phyloP scores from a whole-genome alignment of 768 basidiomycete genomes.

The Porpolomopsis calyptriformis region DNA sequence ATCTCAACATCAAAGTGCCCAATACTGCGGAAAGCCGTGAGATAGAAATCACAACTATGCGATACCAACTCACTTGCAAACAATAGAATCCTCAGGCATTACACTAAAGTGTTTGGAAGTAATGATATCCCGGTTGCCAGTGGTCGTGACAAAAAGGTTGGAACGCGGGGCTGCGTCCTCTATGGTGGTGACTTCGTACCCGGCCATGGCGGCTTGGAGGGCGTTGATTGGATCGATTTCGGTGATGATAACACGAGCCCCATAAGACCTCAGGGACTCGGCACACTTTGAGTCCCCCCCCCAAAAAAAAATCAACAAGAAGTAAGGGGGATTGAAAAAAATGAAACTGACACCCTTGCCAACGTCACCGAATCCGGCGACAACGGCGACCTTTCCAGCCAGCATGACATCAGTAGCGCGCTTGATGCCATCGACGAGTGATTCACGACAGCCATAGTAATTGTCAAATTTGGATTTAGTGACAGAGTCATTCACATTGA shows the following conservation, averaged over 20 bases:
- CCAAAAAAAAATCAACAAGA: constrained; percentile 2
- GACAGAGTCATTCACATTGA: constrained; percentile 99
- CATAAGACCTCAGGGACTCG: constrained; percentile 94
- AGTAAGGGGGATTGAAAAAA: not conserved
- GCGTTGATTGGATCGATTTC: constrained; percentile 99
- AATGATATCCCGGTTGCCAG: constrained; percentile 98
- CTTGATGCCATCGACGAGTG: constrained; percentile 99
- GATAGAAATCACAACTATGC: not conserved
- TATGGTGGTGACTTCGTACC: constrained; percentile 98
- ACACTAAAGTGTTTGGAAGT: constrained; percentile 78
- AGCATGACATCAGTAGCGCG: constrained; percentile 99
- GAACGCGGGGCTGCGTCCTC: constrained; percentile 84
- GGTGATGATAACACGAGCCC: constrained; percentile 89
- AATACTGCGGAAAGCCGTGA: constrained; percentile 38
- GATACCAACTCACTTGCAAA: constrained; percentile 67
- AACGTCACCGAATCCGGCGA: constrained; percentile 98
- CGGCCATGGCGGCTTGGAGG: constrained; percentile 98
- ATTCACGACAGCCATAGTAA: constrained; percentile 99
- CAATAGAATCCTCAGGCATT: constrained; percentile 98
- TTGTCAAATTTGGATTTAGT: constrained; percentile 99
- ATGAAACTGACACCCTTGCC: constrained; percentile 89
- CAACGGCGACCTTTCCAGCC: constrained; percentile 97
- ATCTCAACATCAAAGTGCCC: constrained; percentile 87
- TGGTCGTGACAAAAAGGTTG: constrained; percentile 96
- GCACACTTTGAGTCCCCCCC: constrained; percentile 59